Evolutionary conservation across 345 rosid genomes (phyloP), one percentile per base, ranked within the genome.

Genomic region (Theobroma cacao): DNA sequence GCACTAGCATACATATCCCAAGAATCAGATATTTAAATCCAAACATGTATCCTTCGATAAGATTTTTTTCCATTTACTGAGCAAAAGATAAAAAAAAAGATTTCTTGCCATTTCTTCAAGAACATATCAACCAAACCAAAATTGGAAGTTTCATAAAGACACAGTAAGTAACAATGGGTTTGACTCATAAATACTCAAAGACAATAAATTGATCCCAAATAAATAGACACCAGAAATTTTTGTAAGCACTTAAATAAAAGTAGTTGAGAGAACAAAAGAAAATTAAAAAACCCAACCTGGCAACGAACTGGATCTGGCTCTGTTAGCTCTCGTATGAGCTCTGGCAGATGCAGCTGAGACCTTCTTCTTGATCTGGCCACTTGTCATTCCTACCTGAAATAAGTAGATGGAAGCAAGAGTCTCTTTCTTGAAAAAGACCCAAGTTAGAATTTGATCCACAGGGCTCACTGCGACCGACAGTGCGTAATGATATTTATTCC

Each of bases 321-420:
- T 63, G 55, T 20, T 79, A 53, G 56, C 30, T 64, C 77, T 71
- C 67, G 82, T 82, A 72, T 79, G 78, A 80, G 82, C 64, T 77
- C 79, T 81, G 7, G 86, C 82, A 59, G 84, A 75, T 66, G 78
- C 47, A 84, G 74, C 78, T 48, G 72, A 78, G 15, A 68, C 31
- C 59, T 52, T 76, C 36, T 77, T 76, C 66, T 64, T 68, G 58
- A 20, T 31, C 20, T 69, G 77, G 15, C 52, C 55, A 60, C 8
- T 36, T 6, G 48, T 63, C 63, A 52, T 67, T 80, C 14, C 8
- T 30, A 40, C 6, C 55, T 53, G n/a, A 70, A 70, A 15, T 26
- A 36, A 55, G 18, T 47, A 30, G 24, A 48, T 6, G 73, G 20
- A 43, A 40, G 4, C 40, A 13, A 43, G 26, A 47, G 26, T n/a